phyloP scores from a whole-genome alignment of 106 monocot genomes.

The Dendrobium chrysotoxum region DNA sequence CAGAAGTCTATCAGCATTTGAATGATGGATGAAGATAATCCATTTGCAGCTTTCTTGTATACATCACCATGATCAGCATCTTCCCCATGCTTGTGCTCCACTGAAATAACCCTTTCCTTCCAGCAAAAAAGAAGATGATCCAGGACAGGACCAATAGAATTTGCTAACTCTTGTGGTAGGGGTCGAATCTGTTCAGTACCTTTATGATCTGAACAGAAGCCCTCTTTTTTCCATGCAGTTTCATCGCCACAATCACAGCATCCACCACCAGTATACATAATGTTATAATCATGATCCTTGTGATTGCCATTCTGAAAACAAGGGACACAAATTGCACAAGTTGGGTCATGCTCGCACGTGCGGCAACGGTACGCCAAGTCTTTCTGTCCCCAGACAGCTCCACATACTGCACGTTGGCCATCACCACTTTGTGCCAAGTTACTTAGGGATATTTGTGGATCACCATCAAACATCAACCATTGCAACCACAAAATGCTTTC shows the following conservation, averaged over 20 bases:
- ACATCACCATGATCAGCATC: conserved; percentile 9
- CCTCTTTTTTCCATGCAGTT: conserved; percentile 92
- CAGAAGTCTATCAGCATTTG: conserved; percentile 76
- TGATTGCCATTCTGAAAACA: conserved; percentile 92
- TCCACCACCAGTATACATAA: conserved; percentile 86
- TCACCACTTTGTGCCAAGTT: conserved; percentile 29
- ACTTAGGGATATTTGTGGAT: conserved; percentile 44
- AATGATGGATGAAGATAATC: conserved; percentile 43
- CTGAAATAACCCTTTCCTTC: conserved; percentile 43
- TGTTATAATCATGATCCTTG: conserved; percentile 87
- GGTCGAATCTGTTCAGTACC: conserved; percentile 61
- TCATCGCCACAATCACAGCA: conserved; percentile 98
- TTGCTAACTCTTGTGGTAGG: conserved; percentile 42
- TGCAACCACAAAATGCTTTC: conserved; percentile 67
- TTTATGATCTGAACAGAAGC: conserved; percentile 90
- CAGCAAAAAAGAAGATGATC: conserved; percentile 64
- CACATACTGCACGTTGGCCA: conserved; percentile 77
- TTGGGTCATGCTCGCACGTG: conserved; percentile 83
- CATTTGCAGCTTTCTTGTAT: conserved; percentile 17
- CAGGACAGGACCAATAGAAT: conserved; percentile 66
- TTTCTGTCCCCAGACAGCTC: conserved; percentile 72
- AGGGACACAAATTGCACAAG: conserved; percentile 95
- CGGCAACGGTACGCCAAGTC: conserved; percentile 90
- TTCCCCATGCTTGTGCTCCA: conserved; percentile 8
- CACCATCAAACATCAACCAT: conserved; percentile 88